Base-by-base conservation (phyloP, 768 basidiomycete species). In the Leucocoprinus birnbaumii region DNA sequence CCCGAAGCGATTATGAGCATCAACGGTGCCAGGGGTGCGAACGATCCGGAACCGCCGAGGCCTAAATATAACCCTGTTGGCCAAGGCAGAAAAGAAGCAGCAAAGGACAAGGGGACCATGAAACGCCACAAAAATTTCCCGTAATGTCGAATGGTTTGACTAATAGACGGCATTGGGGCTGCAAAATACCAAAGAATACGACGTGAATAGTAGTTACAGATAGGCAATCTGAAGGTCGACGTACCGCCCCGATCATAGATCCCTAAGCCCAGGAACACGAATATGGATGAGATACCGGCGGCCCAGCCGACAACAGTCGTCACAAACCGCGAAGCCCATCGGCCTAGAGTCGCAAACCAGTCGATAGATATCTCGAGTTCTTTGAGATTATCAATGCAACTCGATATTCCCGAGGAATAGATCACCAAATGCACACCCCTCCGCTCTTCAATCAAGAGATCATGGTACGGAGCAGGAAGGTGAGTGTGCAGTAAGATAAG, bases 251-350 rank as follows among this genome's bases (percentile, higher is more conserved):
- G 35, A 58, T 62, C 27, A 58, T 52, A 53, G 76, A 74, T 27
- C 62, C 61, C 40, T 59, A 53, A n/a, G 65, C 66, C 82, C 80
- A 85, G 5, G 76, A 78, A 31, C 76, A 67, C 59, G 0, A 86
- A 62, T 14, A 89, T 60, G 3, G 80, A 73, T 1, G 84, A 80
- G n/a, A 91, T 68, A 3, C 89, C 92, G 2, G 87, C 71, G 2
- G 84, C 76, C 88, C 94, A 97, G 24, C 80, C 79, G 2, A 86
- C 73, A 0, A 90, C 62, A 2, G 85, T 84, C 27, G 83, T 86
- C 45, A 87, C 80, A 70, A 92, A 98, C 21, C 96, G 77, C 16
- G 84, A 72, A 1, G 85, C 83, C 66, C 83, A 78, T 35, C 88
- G 77, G 2, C 90, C 91, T 5, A 91, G 55, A 1, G 87, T 91